Conservation (phyloP, 2,329 filamentous ascomycete genomes). For the Botrytis fragariae region DNA sequence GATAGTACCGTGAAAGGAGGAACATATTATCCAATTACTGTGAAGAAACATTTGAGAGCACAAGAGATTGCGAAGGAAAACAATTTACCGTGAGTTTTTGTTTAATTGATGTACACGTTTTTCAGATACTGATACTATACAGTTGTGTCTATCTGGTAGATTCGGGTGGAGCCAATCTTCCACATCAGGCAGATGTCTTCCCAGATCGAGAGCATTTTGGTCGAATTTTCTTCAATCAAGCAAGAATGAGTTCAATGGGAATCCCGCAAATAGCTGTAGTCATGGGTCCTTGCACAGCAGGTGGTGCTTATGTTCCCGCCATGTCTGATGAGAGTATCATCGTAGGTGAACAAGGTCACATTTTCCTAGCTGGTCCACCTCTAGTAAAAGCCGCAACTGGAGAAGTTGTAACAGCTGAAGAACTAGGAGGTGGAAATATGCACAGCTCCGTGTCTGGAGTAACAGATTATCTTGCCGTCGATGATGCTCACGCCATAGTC, state of each 20-base stretch:
- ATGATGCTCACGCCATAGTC: constrained; percentile 87
- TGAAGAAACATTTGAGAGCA: constrained; percentile 94
- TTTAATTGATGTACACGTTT: background rate
- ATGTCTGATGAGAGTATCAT: constrained; percentile 99
- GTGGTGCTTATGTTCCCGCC: constrained; percentile 91
- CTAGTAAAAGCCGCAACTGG: constrained; percentile 95
- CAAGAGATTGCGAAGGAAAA: constrained; percentile 92
- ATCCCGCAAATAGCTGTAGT: constrained; percentile 94
- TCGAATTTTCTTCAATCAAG: constrained; percentile 97
- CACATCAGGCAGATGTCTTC: constrained; percentile 93
- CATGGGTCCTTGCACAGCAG: constrained; percentile 96
- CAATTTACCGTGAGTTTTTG: constrained; percentile 56
- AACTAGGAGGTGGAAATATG: constrained; percentile 84
- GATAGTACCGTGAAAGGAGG: constrained; percentile 97
- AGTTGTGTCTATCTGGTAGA: constrained; percentile 94
- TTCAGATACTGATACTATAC: constrained; percentile 14
- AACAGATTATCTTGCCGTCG: constrained; percentile 90
- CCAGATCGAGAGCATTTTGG: constrained; percentile 91
- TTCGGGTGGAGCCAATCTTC: constrained; percentile 91
- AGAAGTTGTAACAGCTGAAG: constrained; percentile 85
- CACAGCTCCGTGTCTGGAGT: constrained; percentile 91
- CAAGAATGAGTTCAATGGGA: constrained; percentile 81
- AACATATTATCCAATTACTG: constrained; percentile 94
- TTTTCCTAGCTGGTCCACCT: constrained; percentile 92
- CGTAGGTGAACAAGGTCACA: constrained; percentile 91